Base-by-base conservation (phyloP, 164 flowering plant genomes). In the Vitis cinerea region DNA sequence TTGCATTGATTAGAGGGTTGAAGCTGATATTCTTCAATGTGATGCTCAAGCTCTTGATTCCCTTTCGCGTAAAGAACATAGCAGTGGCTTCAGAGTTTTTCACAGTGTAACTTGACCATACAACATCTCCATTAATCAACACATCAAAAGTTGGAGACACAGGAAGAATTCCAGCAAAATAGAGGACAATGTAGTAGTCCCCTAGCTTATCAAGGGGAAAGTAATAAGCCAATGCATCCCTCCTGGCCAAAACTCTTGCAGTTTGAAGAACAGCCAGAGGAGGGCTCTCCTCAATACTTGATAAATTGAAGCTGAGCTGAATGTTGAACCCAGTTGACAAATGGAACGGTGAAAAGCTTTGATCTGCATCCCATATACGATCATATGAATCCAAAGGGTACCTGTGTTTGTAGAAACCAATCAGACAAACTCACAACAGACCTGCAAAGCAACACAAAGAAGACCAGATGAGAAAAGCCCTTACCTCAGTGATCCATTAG, bases 131-230 rank as follows among this genome's bases (percentile, higher is more conserved):
- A 59, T 90, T 89, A 6, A 89, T 74, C 27, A 85, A 44, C 1
- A 92, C 78, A 73, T 88, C 85, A 72, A 92, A 88, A 44, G 85
- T 62, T 37, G 94, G 82, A 48, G 85, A 74, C 3, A 85, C 86
- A 13, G 90, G 94, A 70, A 92, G 80, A 78, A 92, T 82, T n/a
- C 96, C 96, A 65, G 93, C 93, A 74, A 92, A 89, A 70, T 86
- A 89, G 66, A 92, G 96, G 69, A 82, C 81, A 68, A 86, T 65
- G 64, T 81, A 84, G 78, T 90, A 90, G 72, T 90, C 86, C 71
- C 87, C 94, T 9, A 70, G 60, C 27, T 66, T 71, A 64, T 81
- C 83, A 52, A 92, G 85, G 14, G 86, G 85, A 44, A 92, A 78
- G 15, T 77, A 80, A 66, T 92, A 92, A 23, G 80, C 77, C 66